phyloP scores from a whole-genome alignment of 257 asterid genomes.

The Striga asiatica region DNA sequence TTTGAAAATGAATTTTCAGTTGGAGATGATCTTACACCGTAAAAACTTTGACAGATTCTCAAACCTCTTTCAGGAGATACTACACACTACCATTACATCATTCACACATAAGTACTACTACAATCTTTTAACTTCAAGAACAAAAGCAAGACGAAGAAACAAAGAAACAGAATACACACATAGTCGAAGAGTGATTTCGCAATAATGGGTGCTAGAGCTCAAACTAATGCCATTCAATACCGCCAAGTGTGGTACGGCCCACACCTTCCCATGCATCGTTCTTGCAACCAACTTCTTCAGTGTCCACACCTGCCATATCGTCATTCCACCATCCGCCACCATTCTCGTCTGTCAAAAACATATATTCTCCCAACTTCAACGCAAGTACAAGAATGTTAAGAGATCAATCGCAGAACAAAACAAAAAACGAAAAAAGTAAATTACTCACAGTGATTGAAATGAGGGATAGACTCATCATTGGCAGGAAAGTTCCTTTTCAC shows the following conservation, averaged over 20 bases:
- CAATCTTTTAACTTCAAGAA: background rate
- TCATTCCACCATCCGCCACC: conserved; percentile 90
- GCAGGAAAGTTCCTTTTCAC: conserved; percentile 19
- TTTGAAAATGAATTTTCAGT: too few species aligned
- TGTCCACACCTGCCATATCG: conserved; percentile 80
- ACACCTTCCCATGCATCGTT: conserved; percentile 68
- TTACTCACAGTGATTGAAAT: conserved; percentile 63
- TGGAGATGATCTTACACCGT: too few species aligned
- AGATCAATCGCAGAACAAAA: too few species aligned
- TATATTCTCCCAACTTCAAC: background rate
- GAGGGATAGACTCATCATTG: conserved; percentile 27
- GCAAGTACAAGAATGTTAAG: background rate
- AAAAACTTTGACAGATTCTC: too few species aligned
- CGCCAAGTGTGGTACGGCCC: conserved; percentile 70
- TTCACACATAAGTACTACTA: background rate
- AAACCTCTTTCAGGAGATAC: too few species aligned
- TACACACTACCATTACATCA: too few species aligned
- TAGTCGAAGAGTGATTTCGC: background rate
- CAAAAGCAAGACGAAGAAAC: too few species aligned
- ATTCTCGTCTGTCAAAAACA: conserved; percentile 44
- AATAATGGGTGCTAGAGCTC: background rate
- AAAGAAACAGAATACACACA: background rate
- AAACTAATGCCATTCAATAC: conserved; percentile 56
- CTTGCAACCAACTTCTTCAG: conserved; percentile 69
- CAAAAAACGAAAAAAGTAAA: background rate